Evolutionary conservation across 1,139 yeast genomes (phyloP), one percentile per base, ranked within the genome.

Genomic region (Pneumocystis jirovecii): DNA sequence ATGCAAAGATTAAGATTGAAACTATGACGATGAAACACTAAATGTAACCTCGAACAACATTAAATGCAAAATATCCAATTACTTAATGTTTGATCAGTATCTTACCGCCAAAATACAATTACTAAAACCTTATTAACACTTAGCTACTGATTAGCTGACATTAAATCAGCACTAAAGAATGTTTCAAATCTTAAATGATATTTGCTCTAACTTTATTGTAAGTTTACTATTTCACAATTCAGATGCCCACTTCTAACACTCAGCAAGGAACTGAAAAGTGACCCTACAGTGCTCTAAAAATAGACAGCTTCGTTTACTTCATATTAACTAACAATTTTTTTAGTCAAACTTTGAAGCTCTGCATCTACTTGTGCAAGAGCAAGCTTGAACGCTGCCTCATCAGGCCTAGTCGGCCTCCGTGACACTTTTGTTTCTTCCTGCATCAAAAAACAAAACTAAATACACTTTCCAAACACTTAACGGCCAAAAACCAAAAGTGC

Each of bases 371-470:
- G 74, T 71, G 64, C 78, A 76, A 64, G 65, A 21, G 44, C 35
- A 6, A 3, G 15, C n/a, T 50, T 95, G 68, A 96, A 77, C 63
- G 72, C 73, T 62, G 71, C 73, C 68, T 74, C 74, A 72, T 75
- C 76, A 60, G 80, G 80, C 68, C 73, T 71, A 60, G 71, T 68
- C 62, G 73, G 71, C 61, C 73, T 68, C 70, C 72, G 29, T 61
- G 66, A 2, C 19, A 1, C 56, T 15, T 50, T 50, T 2, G 21
- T 10, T 12, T 25, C 57, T 15, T 44, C 29, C 29, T 50, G 57
- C 57, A 50, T 40, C 15, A 37, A 37, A 8, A 37, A 7, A 10
- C 40, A 7, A 37, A 37, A 10, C 7, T 8, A 37, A 37, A 37
- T 37, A 37, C 40, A 12, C 40, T 12, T 8, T 37, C 40, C 40